Evolutionary conservation across 2,329 filamentous ascomycete genomes (phyloP), one percentile per base, ranked within the genome.

Genomic region (Epichloe brachyelytri): DNA sequence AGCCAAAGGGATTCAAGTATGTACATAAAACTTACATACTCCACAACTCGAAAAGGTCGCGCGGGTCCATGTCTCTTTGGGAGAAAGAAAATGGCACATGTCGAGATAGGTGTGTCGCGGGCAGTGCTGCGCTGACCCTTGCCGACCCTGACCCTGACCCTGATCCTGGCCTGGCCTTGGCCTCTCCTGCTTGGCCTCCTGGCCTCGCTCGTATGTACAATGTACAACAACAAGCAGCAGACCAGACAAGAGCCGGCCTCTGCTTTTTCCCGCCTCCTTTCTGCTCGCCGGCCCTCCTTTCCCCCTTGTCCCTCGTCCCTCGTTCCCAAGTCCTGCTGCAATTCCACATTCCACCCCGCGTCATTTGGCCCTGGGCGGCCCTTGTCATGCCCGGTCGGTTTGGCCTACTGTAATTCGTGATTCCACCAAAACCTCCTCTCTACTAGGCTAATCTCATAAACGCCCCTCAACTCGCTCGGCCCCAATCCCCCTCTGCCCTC

Each of bases 331-430:
- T 50, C 41, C 41, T 46, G 48, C 30, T 30, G 8, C 30, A 30
- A 30, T 30, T 30, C 30, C 30, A 30, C 48, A 46, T 47, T 47
- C 33, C 45, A 37, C 22, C 43, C 43, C 43, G 44, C 51, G 48
- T 53, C 51, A 47, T 50, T 47, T 36, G 46, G 36, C 37, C 51
- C 51, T 49, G 19, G 36, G 20, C 41, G 46, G 17, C 40, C 26
- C 36, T 49, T n/a, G 46, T 52, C 17, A 46, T 46, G 37, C 43
- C 40, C 30, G 10, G n/a, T 5, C 15, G 43, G 46, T 46, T 52
- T 46, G 36, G 41, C 47, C 51, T 36, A 46, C 30, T 30, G 30
- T 30, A 30, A 30, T 30, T 30, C 30, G 30, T 10, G 30, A 49
- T 49, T 43, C 46, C 30, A 37, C n/a, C 41, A 39, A 26, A 34